These are phyloP conservation scores for Graphilbum ipis-grandicollis DNA, from an alignment of 2,329 filamentous ascomycete genomes.

Conservation along the genomic window DNA sequence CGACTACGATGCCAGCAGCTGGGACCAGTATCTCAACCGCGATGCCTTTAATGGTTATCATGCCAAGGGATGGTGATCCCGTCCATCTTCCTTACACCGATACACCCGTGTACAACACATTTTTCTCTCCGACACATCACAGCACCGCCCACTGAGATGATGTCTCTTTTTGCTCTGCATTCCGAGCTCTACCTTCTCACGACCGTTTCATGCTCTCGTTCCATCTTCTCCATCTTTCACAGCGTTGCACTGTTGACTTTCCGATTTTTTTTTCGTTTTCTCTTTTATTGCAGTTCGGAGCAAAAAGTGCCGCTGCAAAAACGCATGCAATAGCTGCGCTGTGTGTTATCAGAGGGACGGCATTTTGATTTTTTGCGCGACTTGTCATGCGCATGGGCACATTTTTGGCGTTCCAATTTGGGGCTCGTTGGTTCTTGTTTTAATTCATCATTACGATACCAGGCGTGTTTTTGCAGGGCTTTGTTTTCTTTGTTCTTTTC, in stretches of 20 bases:
- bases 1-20: constrained; percentile 48
- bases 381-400: too few relatives aligned
- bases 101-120: not conserved
- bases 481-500: not conserved
- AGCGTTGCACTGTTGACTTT: not conserved
- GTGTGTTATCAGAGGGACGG: not conserved
- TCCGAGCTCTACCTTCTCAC: too few relatives aligned
- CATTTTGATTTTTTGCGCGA: not conserved
- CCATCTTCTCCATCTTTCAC: not conserved
- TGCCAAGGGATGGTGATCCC: constrained; percentile 64
- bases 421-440: not conserved
- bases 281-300: not conserved
- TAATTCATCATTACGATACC: constrained; percentile 7
- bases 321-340: not conserved
- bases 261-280: not conserved
- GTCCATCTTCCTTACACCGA: too few relatives aligned
- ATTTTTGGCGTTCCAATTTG: not conserved
- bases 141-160: too few relatives aligned
- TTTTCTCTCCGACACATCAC: too few relatives aligned
- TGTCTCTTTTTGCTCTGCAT: too few relatives aligned
- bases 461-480: constrained; percentile 1
- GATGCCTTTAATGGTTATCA: constrained; percentile 70
- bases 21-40: constrained; percentile 73
- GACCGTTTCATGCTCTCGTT: not conserved
- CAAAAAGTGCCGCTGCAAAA: not conserved